Percentiles rank a stretch among this genome's conserved stretches.
These are phyloP conservation scores for Selaginella moellendorffii DNA, from an alignment of 75 land plant species.

Conservation along the genomic window DNA sequence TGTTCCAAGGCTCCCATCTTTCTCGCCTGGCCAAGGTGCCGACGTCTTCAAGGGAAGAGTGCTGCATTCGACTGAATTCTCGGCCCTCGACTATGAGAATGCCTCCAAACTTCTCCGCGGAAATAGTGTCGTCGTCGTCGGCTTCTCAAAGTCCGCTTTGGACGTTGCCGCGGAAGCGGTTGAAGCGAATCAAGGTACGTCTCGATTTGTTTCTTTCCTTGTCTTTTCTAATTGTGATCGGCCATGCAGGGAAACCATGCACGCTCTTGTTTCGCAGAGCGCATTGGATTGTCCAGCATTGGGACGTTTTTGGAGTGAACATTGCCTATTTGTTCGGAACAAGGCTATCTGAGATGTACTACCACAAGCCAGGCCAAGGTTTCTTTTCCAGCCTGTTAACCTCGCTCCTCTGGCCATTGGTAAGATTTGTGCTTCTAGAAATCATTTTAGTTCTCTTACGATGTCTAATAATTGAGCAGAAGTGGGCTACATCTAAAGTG, in stretches of 20 bases:
- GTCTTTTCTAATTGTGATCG: constrained; percentile 12
- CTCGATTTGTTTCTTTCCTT: neutral
- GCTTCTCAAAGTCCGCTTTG: constrained; percentile 60
- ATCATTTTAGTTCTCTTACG: too few relatives aligned
- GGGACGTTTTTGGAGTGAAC: constrained; percentile 40
- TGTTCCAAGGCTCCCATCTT: constrained; percentile 40
- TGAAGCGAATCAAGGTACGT: constrained; percentile 63
- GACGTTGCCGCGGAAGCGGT: constrained; percentile 64
- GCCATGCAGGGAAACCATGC: constrained; percentile 46
- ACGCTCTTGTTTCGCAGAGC: constrained; percentile 55
- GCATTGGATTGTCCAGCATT: constrained; percentile 53
- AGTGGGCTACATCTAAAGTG: constrained; percentile 40
- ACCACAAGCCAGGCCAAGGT: constrained; percentile 42
- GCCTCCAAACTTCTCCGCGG: constrained; percentile 29
- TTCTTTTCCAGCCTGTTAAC: constrained; percentile 19
- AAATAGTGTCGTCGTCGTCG: constrained; percentile 52
- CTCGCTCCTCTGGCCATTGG: constrained; percentile 36
- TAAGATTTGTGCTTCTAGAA: constrained; percentile 11
- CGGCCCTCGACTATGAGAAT: constrained; percentile 29
- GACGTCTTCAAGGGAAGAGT: constrained; percentile 51
- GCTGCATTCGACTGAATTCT: constrained; percentile 58
- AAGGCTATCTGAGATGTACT: constrained; percentile 39
- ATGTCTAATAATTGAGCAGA: too few relatives aligned
- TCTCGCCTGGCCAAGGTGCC: constrained; percentile 37
- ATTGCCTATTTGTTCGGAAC: constrained; percentile 40